Evolutionary conservation across 2,329 filamentous ascomycete genomes (phyloP).

Genomic region (Pseudogymnoascus sp.): DNA sequence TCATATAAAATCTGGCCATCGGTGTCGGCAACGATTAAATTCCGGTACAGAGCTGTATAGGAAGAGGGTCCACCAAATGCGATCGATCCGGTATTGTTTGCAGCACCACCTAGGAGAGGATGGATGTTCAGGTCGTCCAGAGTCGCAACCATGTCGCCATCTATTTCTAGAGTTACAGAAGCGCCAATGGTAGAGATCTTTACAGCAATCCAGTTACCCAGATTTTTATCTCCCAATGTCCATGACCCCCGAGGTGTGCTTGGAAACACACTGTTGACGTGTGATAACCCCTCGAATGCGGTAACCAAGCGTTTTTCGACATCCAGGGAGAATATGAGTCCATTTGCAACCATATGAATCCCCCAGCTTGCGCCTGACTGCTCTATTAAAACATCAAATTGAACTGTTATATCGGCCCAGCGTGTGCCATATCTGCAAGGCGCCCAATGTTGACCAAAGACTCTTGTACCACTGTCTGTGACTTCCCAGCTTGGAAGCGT

Average conservation of each 20-base stretch:
- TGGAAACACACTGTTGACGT: constrained; percentile 21
- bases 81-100: constrained; percentile 22
- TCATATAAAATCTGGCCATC: constrained; percentile 16
- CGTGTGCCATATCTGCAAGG: constrained; percentile 22
- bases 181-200: constrained; percentile 14
- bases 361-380: constrained; percentile 22
- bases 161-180: constrained; percentile 14
- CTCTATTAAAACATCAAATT: constrained; percentile 21
- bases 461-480: constrained; percentile 19
- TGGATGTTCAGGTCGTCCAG: constrained; percentile 16
- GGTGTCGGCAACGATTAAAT: constrained; percentile 15
- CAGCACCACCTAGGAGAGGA: constrained; percentile 21
- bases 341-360: constrained; percentile 24
- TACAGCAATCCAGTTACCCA: constrained; percentile 17
- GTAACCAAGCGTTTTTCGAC: constrained; percentile 16
- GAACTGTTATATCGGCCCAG: constrained; percentile 19
- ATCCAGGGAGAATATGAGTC: constrained; percentile 21
- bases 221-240: constrained; percentile 13
- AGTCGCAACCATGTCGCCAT: constrained; percentile 14
- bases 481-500: constrained; percentile 22
- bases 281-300: constrained; percentile 21
- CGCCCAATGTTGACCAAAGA: constrained; percentile 23
- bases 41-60: constrained; percentile 17
- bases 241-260: constrained; percentile 17
- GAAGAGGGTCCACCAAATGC: constrained; percentile 21